A percentile compares a stretch with the other conserved stretches of the same genome.
Evolutionary conservation across 2,329 filamentous ascomycete species (phyloP).

Genomic region (Colletotrichum sansevieriae): DNA sequence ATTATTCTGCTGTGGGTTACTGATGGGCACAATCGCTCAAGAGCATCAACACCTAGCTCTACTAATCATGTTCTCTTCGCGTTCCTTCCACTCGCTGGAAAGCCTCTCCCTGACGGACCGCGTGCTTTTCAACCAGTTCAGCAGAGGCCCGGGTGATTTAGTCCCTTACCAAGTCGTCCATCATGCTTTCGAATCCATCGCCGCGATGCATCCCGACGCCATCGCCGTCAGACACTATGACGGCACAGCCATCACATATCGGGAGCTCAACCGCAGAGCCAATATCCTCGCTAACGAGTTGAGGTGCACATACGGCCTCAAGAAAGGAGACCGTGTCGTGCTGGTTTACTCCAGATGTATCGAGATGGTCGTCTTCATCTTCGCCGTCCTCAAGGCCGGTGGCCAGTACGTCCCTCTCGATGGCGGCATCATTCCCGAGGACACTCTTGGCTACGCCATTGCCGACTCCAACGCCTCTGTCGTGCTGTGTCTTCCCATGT

Average conservation of each 20-base stretch:
- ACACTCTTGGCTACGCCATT: constrained; percentile 63
- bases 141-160: constrained; percentile 29
- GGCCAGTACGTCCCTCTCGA: constrained; percentile 73
- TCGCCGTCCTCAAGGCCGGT: constrained; percentile 68
- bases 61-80: constrained; percentile 31
- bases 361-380: constrained; percentile 69
- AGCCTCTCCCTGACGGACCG: constrained; percentile 37
- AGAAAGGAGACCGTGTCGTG: constrained; percentile 62
- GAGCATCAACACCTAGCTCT: constrained; percentile 15
- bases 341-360: constrained; percentile 67
- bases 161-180: constrained; percentile 41
- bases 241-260: constrained; percentile 57
- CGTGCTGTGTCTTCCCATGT: constrained; percentile 59
- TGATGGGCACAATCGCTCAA: constrained; percentile 27
- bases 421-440: constrained; percentile 64
- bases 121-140: constrained; percentile 41
- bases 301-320: constrained; percentile 52
- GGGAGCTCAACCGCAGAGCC: constrained; percentile 56
- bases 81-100: constrained; percentile 40
- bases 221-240: constrained; percentile 55
- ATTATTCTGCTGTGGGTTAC: constrained; percentile 15
- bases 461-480: constrained; percentile 58
- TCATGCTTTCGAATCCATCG: constrained; percentile 44
- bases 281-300: constrained; percentile 59
- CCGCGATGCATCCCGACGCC: constrained; percentile 51